Evolutionary conservation across 148 eudicot genomes (phyloP).

Genomic region (Selenicereus undatus): DNA sequence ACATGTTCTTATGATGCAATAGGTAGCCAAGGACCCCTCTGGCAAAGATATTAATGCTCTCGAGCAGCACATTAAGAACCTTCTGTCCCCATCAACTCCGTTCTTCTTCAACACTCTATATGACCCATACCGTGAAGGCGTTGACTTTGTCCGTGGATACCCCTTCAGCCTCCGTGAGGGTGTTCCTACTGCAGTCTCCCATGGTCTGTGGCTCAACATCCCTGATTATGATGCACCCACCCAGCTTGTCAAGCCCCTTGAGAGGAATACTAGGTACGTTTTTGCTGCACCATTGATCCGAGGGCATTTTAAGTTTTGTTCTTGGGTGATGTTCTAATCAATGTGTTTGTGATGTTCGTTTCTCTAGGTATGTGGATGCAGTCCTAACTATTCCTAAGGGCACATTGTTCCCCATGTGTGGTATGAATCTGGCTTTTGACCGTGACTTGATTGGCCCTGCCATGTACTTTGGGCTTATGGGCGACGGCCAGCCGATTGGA

Average conservation of each 20-base stretch:
- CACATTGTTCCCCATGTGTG: constrained; percentile 68
- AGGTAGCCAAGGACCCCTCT: constrained; percentile 66
- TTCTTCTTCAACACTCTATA: constrained; percentile 65
- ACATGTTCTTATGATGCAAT: background rate
- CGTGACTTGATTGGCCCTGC: constrained; percentile 64
- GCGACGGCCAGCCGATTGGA: constrained; percentile 68
- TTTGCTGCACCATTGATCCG: background rate
- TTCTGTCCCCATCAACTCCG: constrained; percentile 58
- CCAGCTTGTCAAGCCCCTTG: constrained; percentile 67
- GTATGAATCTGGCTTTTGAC: constrained; percentile 63
- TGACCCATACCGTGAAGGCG: constrained; percentile 61
- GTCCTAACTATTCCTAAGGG: constrained; percentile 59
- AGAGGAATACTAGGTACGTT: constrained; percentile 49
- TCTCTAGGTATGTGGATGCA: constrained; percentile 53
- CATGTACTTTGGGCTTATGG: constrained; percentile 78
- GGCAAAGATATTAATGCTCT: constrained; percentile 62
- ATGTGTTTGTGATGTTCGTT: background rate
- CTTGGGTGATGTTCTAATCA: background rate
- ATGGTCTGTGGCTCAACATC: constrained; percentile 68
- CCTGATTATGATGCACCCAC: constrained; percentile 75
- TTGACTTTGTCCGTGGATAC: constrained; percentile 69
- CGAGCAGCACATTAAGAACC: constrained; percentile 57
- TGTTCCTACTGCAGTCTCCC: constrained; percentile 62
- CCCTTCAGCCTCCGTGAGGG: constrained; percentile 62
- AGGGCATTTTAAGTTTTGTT: background rate